Conservation (phyloP, 768 basidiomycete species). For the Boletus coccyginus region DNA sequence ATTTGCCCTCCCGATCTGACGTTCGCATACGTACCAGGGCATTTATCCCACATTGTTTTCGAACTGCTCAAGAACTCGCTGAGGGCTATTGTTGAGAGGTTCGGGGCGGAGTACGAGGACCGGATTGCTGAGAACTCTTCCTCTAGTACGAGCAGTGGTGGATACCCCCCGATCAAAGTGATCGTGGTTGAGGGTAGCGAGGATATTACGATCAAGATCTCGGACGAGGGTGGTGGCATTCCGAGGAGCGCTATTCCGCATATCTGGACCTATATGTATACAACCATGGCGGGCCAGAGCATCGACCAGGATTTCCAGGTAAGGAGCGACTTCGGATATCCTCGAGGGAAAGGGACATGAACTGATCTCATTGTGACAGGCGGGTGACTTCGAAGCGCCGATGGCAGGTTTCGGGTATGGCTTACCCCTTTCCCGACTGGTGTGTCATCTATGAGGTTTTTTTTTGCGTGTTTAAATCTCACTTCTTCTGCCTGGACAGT, state of each 20-base stretch:
- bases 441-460: constrained; percentile 35
- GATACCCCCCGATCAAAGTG: constrained; percentile 26
- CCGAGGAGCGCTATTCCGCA: constrained; percentile 81
- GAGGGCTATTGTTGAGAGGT: constrained; percentile 91
- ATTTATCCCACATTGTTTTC: constrained; percentile 94
- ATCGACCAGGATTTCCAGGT: constrained; percentile 70
- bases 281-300: constrained; percentile 71
- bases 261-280: constrained; percentile 99
- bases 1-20: constrained; percentile 85
- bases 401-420: constrained; percentile 99
- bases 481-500: constrained; percentile 41
- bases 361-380: constrained; percentile 32
- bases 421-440: constrained; percentile 84
- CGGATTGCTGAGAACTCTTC: neutral
- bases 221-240: constrained; percentile 93
- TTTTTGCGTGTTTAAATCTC: neutral
- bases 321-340: neutral
- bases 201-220: constrained; percentile 99
- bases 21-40: constrained; percentile 95
- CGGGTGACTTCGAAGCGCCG: constrained; percentile 91
- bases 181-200: constrained; percentile 97
- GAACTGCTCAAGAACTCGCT: constrained; percentile 97
- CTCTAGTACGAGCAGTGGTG: neutral
- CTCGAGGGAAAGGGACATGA: neutral
- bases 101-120: constrained; percentile 77